These are phyloP conservation scores for Yarrowia porcina DNA, from an alignment of 805 yeast genomes.

Conservation along the genomic window DNA sequence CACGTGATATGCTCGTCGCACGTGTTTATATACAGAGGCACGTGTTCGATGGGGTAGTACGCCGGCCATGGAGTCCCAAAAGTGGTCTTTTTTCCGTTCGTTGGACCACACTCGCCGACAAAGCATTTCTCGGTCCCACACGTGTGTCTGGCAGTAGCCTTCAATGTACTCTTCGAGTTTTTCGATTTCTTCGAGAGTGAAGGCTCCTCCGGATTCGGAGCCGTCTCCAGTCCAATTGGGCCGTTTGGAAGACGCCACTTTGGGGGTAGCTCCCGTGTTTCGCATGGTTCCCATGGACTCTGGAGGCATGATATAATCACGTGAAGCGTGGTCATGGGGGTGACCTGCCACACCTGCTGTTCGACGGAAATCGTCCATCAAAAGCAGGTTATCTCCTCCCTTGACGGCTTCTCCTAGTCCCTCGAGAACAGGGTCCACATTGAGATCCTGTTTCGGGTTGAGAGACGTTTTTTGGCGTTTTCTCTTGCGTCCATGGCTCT, in stretches of 20 bases:
- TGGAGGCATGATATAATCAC: conserved; percentile 12
- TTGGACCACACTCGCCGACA: conserved; percentile 86
- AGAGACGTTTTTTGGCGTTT: conserved; percentile 16
- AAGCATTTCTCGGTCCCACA: conserved; percentile 61
- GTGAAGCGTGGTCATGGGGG: conserved; percentile 4
- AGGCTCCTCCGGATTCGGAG: conserved; percentile 41
- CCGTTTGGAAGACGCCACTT: conserved; percentile 9
- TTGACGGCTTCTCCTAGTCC: conserved; percentile 30
- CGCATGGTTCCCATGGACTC: conserved; percentile 10
- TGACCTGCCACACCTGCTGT: neutral
- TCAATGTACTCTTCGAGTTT: conserved; percentile 71
- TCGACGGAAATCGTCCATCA: conserved; percentile 13
- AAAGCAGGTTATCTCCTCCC: conserved; percentile 8
- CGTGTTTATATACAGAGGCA: conserved; percentile 89
- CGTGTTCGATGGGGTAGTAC: conserved; percentile 83
- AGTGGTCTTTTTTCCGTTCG: conserved; percentile 78
- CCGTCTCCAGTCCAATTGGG: conserved; percentile 35
- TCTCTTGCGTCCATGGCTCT: conserved; percentile 12
- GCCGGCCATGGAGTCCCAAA: conserved; percentile 79
- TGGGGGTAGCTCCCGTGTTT: neutral
- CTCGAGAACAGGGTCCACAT: conserved; percentile 59
- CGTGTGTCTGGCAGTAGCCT: conserved; percentile 63
- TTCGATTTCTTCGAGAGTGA: conserved; percentile 61
- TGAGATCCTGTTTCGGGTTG: conserved; percentile 30
- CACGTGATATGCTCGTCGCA: conserved; percentile 82